Conservation (phyloP, 2,329 filamentous ascomycete species). For the Colletotrichum costaricense region DNA sequence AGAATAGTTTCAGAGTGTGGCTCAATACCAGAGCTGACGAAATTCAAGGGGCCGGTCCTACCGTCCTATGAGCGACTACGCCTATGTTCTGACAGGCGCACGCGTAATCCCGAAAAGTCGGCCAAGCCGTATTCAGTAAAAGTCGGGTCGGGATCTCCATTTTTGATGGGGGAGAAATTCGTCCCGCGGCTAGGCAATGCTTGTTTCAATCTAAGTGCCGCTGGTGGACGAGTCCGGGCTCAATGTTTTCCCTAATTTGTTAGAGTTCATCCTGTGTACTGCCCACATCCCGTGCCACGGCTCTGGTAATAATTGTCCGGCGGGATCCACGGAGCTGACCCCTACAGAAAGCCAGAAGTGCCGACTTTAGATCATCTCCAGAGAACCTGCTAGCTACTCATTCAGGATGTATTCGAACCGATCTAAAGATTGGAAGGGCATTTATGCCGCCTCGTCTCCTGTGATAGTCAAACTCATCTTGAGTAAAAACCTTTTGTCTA, state of each 20-base stretch:
- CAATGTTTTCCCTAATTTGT: neutral
- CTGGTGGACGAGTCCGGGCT: neutral
- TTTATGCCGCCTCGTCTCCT: neutral
- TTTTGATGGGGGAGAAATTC: neutral
- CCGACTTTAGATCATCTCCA: neutral
- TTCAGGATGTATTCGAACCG: neutral
- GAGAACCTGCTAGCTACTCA: neutral
- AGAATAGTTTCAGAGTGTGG: neutral
- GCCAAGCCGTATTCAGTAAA: neutral
- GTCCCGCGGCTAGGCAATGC: constrained; percentile 12
- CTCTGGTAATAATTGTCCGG: neutral
- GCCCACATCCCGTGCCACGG: constrained; percentile 16
- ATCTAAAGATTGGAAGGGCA: neutral
- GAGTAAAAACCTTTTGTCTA: too few relatives aligned
- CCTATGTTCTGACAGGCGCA: constrained; percentile 12
- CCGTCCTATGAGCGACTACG: constrained; percentile 6
- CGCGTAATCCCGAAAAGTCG: constrained; percentile 9
- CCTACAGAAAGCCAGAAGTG: neutral
- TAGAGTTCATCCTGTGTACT: neutral
- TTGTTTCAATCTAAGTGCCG: constrained; percentile 15
- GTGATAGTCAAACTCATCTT: neutral
- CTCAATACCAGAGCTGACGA: neutral
- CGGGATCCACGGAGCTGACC: neutral
- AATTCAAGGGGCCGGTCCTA: constrained; percentile 6
- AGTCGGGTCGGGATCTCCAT: neutral